Percentiles rank a stretch among this genome's conserved stretches.
Conservation (phyloP, 768 basidiomycete genomes). For the Lactarius hatsudake region DNA sequence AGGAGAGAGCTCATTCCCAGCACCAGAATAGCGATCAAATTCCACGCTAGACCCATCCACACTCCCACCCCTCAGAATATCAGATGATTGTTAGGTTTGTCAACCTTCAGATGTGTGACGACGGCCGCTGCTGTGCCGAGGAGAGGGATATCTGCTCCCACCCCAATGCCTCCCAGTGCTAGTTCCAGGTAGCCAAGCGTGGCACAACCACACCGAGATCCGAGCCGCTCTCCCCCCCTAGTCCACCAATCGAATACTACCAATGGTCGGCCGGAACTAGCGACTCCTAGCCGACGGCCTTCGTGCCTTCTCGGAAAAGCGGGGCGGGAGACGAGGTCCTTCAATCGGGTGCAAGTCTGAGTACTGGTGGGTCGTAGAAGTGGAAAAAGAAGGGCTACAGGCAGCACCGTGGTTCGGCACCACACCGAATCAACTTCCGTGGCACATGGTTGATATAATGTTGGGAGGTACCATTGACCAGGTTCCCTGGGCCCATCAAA, state of each 20-base stretch:
- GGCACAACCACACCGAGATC: not conserved
- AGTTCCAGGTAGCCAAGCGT: too few species aligned
- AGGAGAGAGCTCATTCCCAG: too few species aligned
- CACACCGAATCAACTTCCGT: too few species aligned
- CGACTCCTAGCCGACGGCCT: not conserved
- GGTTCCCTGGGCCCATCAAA: not conserved
- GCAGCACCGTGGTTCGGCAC: not conserved
- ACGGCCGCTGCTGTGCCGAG: conserved; percentile 72
- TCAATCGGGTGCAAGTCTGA: not conserved
- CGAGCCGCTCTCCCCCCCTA: not conserved
- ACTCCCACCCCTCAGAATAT: too few species aligned
- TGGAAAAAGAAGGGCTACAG: not conserved
- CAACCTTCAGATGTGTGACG: conserved; percentile 59
- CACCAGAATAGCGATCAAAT: too few species aligned
- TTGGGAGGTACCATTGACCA: not conserved
- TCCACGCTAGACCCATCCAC: too few species aligned
- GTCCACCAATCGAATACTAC: not conserved
- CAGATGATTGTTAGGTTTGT: conserved; percentile 41
- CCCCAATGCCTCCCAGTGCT: too few species aligned
- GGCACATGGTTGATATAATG: too few species aligned
- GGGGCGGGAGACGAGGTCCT: not conserved
- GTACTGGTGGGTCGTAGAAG: not conserved
- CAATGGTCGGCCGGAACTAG: not conserved
- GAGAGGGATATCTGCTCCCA: conserved; percentile 40
- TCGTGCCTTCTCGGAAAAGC: not conserved